Conservation (phyloP, 2,329 filamentous ascomycete genomes). For the Blastomyces silverae region DNA sequence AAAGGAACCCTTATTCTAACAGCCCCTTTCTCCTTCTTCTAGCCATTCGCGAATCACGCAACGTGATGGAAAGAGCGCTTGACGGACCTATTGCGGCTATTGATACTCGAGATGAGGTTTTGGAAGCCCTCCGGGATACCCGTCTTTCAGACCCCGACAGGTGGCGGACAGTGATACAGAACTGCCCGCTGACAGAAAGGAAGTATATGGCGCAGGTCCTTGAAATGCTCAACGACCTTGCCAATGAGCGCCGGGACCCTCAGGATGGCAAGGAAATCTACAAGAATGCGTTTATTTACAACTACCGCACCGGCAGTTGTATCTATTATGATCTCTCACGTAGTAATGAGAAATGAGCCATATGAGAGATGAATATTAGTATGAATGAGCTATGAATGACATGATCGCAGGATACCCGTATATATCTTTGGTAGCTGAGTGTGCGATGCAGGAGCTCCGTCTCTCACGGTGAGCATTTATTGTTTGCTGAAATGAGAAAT, state of each 20-base stretch:
- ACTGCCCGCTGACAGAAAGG: slow-evolving; percentile 66
- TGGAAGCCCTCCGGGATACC: slow-evolving; percentile 69
- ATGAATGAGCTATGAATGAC: slow-evolving; percentile 13
- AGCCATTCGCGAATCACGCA: slow-evolving; percentile 51
- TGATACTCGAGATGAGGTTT: slow-evolving; percentile 75
- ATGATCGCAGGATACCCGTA: background rate
- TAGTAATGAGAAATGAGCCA: slow-evolving; percentile 22
- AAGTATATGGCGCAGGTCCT: slow-evolving; percentile 79
- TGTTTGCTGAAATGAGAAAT: background rate
- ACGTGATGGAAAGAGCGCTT: slow-evolving; percentile 62
- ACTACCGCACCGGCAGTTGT: slow-evolving; percentile 76
- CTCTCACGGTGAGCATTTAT: background rate
- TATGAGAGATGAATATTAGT: slow-evolving; percentile 19
- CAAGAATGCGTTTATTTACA: slow-evolving; percentile 80
- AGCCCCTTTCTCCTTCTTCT: slow-evolving; percentile 7
- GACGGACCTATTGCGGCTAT: slow-evolving; percentile 78
- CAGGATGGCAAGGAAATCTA: slow-evolving; percentile 47
- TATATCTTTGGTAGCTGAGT: background rate
- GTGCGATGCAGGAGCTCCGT: background rate
- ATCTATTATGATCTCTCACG: slow-evolving; percentile 72
- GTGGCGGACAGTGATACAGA: slow-evolving; percentile 76
- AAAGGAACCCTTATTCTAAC: background rate
- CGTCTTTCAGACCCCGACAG: slow-evolving; percentile 70
- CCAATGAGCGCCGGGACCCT: slow-evolving; percentile 39
- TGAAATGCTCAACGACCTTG: slow-evolving; percentile 61